Evolutionary conservation across 345 rosid species (phyloP).

Genomic region (Ailanthus altissimus): DNA sequence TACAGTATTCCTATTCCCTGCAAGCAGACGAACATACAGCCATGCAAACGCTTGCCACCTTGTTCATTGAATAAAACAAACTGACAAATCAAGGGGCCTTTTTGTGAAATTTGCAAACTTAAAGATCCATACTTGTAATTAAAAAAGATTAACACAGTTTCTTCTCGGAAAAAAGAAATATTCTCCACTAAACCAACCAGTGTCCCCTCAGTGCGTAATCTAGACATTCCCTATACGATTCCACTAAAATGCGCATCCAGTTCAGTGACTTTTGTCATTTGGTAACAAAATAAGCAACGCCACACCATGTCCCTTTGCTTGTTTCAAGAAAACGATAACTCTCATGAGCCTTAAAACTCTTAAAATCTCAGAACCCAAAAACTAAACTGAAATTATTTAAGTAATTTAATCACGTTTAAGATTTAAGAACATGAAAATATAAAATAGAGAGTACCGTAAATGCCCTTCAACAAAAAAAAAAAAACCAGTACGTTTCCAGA

Average conservation of each 20-base stretch:
- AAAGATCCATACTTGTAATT: background rate
- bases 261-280: constrained; percentile 17
- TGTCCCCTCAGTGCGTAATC: background rate
- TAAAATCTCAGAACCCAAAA: background rate
- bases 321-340: constrained; percentile 21
- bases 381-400: background rate
- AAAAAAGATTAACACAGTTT: background rate
- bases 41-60: background rate
- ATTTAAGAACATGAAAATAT: background rate
- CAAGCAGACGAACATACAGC: constrained; percentile 1
- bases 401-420: background rate
- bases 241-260: constrained; percentile 15
- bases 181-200: constrained; percentile 8
- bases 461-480: constrained; percentile 8
- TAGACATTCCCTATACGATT: constrained; percentile 7
- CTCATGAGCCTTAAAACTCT: constrained; percentile 16
- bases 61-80: background rate
- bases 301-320: background rate
- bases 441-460: background rate
- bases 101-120: background rate
- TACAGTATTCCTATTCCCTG: constrained; percentile 8
- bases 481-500: background rate
- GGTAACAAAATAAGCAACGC: constrained; percentile 5
- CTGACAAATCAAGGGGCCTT: background rate
- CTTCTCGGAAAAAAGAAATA: background rate